Evolutionary conservation across 2,329 filamentous ascomycete species (phyloP).

Genomic region (Colletotrichum coccodes): DNA sequence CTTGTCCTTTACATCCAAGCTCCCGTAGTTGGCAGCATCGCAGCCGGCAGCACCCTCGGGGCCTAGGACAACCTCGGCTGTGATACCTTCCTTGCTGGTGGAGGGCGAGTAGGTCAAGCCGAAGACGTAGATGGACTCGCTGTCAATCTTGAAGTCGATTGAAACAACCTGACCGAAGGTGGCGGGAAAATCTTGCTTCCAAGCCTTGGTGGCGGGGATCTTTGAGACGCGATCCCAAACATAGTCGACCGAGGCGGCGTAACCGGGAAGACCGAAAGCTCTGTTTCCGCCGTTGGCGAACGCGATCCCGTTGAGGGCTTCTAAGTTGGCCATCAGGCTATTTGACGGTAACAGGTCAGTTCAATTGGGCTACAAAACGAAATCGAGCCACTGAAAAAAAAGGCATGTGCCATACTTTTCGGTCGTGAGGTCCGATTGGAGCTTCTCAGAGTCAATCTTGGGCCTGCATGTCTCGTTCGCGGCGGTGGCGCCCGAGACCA

Average conservation of each 20-base stretch:
- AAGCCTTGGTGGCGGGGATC: conserved; percentile 47
- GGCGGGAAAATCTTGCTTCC: conserved; percentile 60
- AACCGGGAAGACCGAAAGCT: conserved; percentile 62
- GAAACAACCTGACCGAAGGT: conserved; percentile 32
- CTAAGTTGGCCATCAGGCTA: conserved; percentile 57
- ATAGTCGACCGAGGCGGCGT: conserved; percentile 59
- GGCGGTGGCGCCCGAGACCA: conserved; percentile 12
- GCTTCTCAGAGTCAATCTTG: conserved; percentile 32
- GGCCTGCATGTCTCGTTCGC: conserved; percentile 28
- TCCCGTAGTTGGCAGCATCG: conserved; percentile 39
- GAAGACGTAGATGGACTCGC: conserved; percentile 40
- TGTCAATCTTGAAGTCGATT: conserved; percentile 35
- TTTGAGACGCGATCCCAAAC: conserved; percentile 56
- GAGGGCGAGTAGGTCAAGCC: conserved; percentile 58
- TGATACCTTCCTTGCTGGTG: conserved; percentile 54
- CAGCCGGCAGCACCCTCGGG: conserved; percentile 41
- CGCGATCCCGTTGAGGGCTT: conserved; percentile 58
- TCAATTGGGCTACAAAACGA: neutral
- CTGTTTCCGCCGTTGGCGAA: conserved; percentile 61
- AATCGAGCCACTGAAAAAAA: too few species aligned
- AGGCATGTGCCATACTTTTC: conserved; percentile 24
- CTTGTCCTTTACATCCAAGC: conserved; percentile 41
- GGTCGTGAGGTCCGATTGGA: conserved; percentile 32
- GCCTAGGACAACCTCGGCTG: conserved; percentile 40
- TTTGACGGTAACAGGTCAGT: conserved; percentile 12